phyloP scores from a whole-genome alignment of 1,284 basidiomycete species.

The Trichosporon inkin region DNA sequence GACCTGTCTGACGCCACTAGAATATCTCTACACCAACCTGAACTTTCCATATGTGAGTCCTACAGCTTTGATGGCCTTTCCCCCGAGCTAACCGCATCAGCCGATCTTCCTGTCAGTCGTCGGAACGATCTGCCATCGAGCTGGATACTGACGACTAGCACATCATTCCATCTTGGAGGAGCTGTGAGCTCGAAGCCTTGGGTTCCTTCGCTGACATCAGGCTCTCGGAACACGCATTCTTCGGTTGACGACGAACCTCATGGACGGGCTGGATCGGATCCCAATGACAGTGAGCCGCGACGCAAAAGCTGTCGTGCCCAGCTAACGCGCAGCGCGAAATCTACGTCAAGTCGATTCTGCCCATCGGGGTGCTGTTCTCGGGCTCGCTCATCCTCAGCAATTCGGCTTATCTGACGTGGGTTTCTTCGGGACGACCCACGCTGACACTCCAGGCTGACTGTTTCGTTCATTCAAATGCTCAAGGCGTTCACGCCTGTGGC shows the following conservation, averaged over 20 bases:
- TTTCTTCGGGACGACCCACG: not conserved
- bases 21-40: conserved; percentile 77
- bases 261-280: conserved; percentile 79
- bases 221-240: conserved; percentile 85
- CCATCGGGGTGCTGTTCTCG: conserved; percentile 88
- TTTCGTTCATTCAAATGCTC: conserved; percentile 98
- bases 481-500: conserved; percentile 94
- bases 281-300: conserved; percentile 61
- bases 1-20: conserved; percentile 19
- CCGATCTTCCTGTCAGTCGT: conserved; percentile 46
- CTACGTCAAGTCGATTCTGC: conserved; percentile 82
- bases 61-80: not conserved
- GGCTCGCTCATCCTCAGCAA: conserved; percentile 89
- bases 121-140: not conserved
- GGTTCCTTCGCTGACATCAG: conserved; percentile 48
- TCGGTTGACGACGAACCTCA: conserved; percentile 74
- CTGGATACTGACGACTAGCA: conserved; percentile 63
- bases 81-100: conserved; percentile 31
- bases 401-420: conserved; percentile 72
- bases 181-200: conserved; percentile 33
- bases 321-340: conserved; percentile 56
- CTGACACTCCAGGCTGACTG: conserved; percentile 63
- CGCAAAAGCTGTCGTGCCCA: not conserved
- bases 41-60: conserved; percentile 61
- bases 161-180: conserved; percentile 49